These are phyloP conservation scores for Paragyromitra xinjiangensis DNA, from an alignment of 495 filamentous ascomycete species.

Conservation along the genomic window DNA sequence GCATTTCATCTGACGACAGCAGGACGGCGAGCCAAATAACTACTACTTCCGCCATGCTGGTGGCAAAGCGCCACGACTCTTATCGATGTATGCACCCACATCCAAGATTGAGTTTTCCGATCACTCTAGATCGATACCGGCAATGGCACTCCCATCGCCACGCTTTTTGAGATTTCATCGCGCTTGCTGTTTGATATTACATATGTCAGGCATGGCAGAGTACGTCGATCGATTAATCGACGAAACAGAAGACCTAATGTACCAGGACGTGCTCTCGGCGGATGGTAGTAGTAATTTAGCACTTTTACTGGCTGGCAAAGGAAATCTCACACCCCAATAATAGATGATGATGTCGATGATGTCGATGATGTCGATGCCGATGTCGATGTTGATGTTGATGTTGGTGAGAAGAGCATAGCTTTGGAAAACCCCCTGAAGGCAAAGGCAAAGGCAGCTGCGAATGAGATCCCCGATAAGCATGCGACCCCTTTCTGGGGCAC, in stretches of 20 bases:
- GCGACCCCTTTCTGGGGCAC: too few relatives aligned
- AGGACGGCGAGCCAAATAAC: too few relatives aligned
- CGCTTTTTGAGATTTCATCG: neutral
- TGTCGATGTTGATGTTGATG: neutral
- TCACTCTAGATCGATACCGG: neutral
- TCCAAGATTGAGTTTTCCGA: neutral
- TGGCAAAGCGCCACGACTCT: neutral
- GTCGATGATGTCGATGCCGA: neutral
- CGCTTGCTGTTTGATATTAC: neutral
- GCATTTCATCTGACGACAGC: too few relatives aligned
- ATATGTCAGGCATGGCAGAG: neutral
- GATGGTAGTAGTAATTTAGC: neutral
- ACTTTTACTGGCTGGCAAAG: neutral
- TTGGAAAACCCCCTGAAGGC: neutral
- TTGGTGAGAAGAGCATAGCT: neutral
- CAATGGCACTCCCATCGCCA: neutral
- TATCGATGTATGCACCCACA: neutral
- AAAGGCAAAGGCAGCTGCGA: neutral
- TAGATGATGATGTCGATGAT: neutral
- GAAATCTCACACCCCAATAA: neutral
- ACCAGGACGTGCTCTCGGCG: neutral
- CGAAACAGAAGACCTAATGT: neutral
- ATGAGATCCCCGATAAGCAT: neutral
- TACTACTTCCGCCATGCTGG: too few relatives aligned
- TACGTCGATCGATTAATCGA: neutral